A percentile compares a stretch with the other conserved stretches of the same genome.
Evolutionary conservation across 2,329 filamentous ascomycete species (phyloP).

Genomic region (Tolypocladium paradoxum): DNA sequence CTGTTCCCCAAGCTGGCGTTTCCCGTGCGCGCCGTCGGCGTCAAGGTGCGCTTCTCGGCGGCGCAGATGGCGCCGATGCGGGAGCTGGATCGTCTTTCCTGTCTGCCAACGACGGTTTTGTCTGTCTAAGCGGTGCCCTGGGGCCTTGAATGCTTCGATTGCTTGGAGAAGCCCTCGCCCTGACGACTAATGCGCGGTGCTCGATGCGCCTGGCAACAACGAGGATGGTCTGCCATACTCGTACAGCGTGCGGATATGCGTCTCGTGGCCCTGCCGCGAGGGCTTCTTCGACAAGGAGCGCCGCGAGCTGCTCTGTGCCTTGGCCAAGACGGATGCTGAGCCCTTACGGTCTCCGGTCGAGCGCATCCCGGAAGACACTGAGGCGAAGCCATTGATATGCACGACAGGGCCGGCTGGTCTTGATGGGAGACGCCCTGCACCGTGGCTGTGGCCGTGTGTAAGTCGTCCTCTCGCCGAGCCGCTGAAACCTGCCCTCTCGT

Average conservation of each 20-base stretch:
- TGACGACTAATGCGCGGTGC: constrained; percentile 22
- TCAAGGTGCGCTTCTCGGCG: constrained; percentile 28
- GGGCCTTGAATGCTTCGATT: not conserved
- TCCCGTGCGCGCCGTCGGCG: constrained; percentile 38
- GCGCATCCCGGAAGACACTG: constrained; percentile 26
- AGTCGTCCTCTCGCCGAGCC: too few species aligned
- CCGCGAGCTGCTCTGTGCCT: constrained; percentile 27
- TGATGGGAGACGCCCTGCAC: constrained; percentile 46
- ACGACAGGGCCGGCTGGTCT: constrained; percentile 37
- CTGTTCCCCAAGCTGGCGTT: constrained; percentile 26
- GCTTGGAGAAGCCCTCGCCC: not conserved
- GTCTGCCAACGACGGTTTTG: constrained; percentile 36
- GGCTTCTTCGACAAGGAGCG: constrained; percentile 25
- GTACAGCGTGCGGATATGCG: constrained; percentile 37
- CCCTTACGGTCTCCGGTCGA: constrained; percentile 34
- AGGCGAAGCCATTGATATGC: constrained; percentile 33
- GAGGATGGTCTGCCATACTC: constrained; percentile 16
- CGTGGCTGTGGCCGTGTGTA: constrained; percentile 53
- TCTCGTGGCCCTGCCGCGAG: constrained; percentile 36
- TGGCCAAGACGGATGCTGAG: constrained; percentile 36
- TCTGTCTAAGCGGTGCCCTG: constrained; percentile 37
- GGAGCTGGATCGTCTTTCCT: constrained; percentile 42
- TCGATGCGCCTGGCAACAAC: constrained; percentile 36
- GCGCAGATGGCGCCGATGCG: constrained; percentile 30
- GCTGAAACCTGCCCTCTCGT: not conserved